A percentile compares a stretch with the other conserved stretches of the same genome.
These are phyloP conservation scores for Lithospermum erythrorhizon DNA, from an alignment of 257 asterid species.

Conservation along the genomic window DNA sequence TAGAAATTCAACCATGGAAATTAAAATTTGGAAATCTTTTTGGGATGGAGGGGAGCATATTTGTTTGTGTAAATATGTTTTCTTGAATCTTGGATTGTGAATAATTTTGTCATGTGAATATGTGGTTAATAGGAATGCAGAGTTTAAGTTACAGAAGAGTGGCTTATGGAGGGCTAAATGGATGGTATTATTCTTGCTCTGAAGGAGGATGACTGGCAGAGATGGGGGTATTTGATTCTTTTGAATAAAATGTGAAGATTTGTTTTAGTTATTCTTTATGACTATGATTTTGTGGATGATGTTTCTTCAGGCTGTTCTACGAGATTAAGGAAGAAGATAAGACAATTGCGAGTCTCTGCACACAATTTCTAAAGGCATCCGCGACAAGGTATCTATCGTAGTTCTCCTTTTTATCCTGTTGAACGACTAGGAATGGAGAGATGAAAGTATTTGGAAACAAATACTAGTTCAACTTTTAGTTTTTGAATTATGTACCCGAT, in stretches of 20 bases:
- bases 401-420: too few species aligned
- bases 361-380: conserved; percentile 67
- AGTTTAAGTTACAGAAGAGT: conserved; percentile 45
- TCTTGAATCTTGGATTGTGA: neutral
- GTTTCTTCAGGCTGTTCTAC: conserved; percentile 37
- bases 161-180: conserved; percentile 55
- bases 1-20: too few species aligned
- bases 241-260: neutral
- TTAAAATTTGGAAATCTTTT: too few species aligned
- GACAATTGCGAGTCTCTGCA: conserved; percentile 50
- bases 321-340: conserved; percentile 74
- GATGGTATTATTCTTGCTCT: conserved; percentile 47
- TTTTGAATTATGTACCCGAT: too few species aligned
- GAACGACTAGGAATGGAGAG: too few species aligned
- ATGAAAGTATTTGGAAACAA: too few species aligned
- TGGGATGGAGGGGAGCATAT: too few species aligned
- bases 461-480: too few species aligned
- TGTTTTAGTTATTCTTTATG: neutral
- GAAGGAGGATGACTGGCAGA: conserved; percentile 46
- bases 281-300: neutral
- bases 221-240: conserved; percentile 57
- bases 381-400: conserved; percentile 34
- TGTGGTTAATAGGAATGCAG: conserved; percentile 31
- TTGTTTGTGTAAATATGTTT: neutral
- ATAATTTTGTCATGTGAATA: neutral